phyloP scores from a whole-genome alignment of 2,329 filamentous ascomycete genomes.

The Scorias spongiosa region DNA sequence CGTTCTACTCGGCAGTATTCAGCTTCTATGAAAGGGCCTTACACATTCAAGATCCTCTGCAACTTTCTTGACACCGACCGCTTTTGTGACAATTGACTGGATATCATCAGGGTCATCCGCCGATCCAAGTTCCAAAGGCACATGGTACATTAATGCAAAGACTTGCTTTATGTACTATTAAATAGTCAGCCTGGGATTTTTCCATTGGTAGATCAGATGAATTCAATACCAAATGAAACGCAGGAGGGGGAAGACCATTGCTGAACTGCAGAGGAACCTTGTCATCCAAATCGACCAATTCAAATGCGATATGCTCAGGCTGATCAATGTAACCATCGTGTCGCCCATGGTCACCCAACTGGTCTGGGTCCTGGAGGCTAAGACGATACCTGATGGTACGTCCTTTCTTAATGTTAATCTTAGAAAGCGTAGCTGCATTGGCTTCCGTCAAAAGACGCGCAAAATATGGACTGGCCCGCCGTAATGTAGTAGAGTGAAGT shows the following conservation, averaged over 20 bases:
- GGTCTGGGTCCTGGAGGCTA: slow-evolving; percentile 7
- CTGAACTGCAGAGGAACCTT: slow-evolving; percentile 1
- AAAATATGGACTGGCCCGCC: slow-evolving; percentile 9
- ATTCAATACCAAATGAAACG: neutral
- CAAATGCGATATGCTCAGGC: slow-evolving; percentile 5
- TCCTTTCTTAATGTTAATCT: slow-evolving; percentile 14
- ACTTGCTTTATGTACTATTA: slow-evolving; percentile 19
- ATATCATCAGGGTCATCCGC: slow-evolving; percentile 20
- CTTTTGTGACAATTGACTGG: slow-evolving; percentile 23
- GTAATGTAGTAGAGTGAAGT: slow-evolving; percentile 25
- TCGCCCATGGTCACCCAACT: slow-evolving; percentile 3
- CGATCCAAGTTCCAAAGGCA: slow-evolving; percentile 26
- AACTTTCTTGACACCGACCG: slow-evolving; percentile 27
- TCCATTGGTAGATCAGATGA: neutral
- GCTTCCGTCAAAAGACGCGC: slow-evolving; percentile 9
- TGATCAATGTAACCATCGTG: slow-evolving; percentile 1
- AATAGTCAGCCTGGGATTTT: neutral
- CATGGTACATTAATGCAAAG: slow-evolving; percentile 32
- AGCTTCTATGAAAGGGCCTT: slow-evolving; percentile 1
- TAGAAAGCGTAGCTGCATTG: slow-evolving; percentile 15
- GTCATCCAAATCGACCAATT: slow-evolving; percentile 3
- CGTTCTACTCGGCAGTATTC: no score
- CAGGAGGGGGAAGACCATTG: slow-evolving; percentile 20
- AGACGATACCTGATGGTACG: slow-evolving; percentile 10
- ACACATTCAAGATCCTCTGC: slow-evolving; percentile 32